Evolutionary conservation across 805 yeast species (phyloP), one percentile per base, ranked within the genome.

Genomic region (Zygosaccharomyces bisporus): DNA sequence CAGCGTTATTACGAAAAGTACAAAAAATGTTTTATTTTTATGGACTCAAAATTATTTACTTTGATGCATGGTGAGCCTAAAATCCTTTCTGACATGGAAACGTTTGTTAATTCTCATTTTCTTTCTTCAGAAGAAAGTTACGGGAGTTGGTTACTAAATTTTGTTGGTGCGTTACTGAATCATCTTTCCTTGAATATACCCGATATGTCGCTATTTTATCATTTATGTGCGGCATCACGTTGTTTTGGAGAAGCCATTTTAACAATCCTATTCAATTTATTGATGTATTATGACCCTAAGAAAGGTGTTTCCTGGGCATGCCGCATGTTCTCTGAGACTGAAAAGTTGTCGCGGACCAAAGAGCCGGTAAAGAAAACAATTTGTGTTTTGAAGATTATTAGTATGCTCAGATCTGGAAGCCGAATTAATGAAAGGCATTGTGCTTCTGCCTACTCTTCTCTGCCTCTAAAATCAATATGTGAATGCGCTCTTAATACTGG

Each of bases 381-480:
- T 2, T 17, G 56, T 3, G 18, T 65, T 1, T 43, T 67, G 8
- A 38, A 55, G 6, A 30, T 68, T 2, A 43, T 66, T n/a, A 54
- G 51, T 4, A 39, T 65, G 34, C 21, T 68, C 1, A 49, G 69
- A 34, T 45, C 56, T 3, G 66, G 65, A 6, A 41, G 49, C 1
- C 44, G 52, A 14, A 38, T 41, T 0, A 53, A 48, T 1, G 44
- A 54, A 13, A 48, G 46, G 6, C 44, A 43, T 4, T 59, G 56
- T 31, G 32, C 20, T 1, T 25, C 45, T 3, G 39, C 61, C 1
- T 67, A 61, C 35, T 14, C 49, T 3, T 38, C 33, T 3, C 36
- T 70, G 8, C 45, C 55, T 16, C 16, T 58, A 4, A 29, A 34
- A 10, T 7, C 9, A 6, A 18, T 57, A 2, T 53, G 47, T 21